Evolutionary conservation across 345 rosid species (phyloP).

Genomic region (Brassica nigra): DNA sequence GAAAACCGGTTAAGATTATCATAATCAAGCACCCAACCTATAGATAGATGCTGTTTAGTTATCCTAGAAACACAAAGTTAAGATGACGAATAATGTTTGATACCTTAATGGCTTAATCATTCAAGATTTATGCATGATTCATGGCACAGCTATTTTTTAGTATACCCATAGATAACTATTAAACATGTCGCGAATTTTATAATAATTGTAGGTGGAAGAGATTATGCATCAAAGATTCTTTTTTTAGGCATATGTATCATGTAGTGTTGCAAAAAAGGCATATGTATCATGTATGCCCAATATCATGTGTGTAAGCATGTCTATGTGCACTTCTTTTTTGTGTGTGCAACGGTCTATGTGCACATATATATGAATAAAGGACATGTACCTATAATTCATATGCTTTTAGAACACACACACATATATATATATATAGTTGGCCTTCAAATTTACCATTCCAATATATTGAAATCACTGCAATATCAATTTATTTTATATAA

Average conservation of each 20-base stretch:
- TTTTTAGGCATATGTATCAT: not conserved
- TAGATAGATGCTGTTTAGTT: conserved; percentile 13
- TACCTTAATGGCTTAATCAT: conserved; percentile 11
- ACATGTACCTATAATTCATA: too few relatives aligned
- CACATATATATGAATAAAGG: too few relatives aligned
- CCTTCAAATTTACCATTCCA: conserved; percentile 5
- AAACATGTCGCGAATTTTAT: not conserved
- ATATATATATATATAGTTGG: not conserved
- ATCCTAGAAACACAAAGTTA: not conserved
- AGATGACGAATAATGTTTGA: conserved; percentile 19
- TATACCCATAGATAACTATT: not conserved
- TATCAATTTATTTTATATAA: not conserved
- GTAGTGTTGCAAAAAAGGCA: not conserved
- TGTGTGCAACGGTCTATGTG: not conserved
- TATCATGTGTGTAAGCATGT: conserved; percentile 3
- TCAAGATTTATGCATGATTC: conserved; percentile 25
- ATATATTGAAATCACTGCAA: not conserved
- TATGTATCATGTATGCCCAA: conserved; percentile 7
- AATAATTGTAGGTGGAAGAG: not conserved
- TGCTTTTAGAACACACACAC: too few relatives aligned
- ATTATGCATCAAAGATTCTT: conserved; percentile 1
- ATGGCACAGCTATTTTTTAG: conserved; percentile 6
- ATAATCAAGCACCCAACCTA: conserved; percentile 23
- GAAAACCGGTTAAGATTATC: conserved; percentile 19
- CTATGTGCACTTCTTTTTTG: not conserved